Evolutionary conservation across 768 basidiomycete species (phyloP).

Genomic region (Leccinum variicolor): DNA sequence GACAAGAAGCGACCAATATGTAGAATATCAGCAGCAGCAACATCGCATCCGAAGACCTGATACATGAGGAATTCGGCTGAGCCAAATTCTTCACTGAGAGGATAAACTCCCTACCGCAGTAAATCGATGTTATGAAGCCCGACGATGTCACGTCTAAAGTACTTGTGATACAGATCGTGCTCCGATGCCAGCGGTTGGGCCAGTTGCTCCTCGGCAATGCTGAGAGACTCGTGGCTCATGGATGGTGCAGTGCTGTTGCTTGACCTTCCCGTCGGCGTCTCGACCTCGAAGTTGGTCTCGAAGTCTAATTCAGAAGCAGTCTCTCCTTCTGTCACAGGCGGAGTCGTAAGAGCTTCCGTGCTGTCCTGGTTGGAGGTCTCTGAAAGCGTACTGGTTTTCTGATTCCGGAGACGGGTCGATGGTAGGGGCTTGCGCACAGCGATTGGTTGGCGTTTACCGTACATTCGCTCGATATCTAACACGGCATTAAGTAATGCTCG

Average conservation of each 20-base stretch:
- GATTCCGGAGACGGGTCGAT: slow-evolving; percentile 18
- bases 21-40: slow-evolving; percentile 75
- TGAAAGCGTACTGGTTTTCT: slow-evolving; percentile 5
- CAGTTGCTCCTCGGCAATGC: background rate
- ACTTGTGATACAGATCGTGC: slow-evolving; percentile 87
- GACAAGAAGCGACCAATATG: slow-evolving; percentile 50
- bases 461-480: slow-evolving; percentile 88
- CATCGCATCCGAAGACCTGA: slow-evolving; percentile 82
- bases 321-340: slow-evolving; percentile 64
- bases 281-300: slow-evolving; percentile 59
- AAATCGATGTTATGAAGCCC: slow-evolving; percentile 80
- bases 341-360: slow-evolving; percentile 41
- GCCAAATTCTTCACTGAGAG: slow-evolving; percentile 2
- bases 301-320: slow-evolving; percentile 70
- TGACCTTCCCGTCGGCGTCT: slow-evolving; percentile 20
- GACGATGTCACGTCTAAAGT: slow-evolving; percentile 86
- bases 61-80: slow-evolving; percentile 20
- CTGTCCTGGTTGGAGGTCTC: slow-evolving; percentile 19
- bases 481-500: background rate
- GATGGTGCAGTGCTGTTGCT: background rate
- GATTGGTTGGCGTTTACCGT: slow-evolving; percentile 89
- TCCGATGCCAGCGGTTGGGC: slow-evolving; percentile 47
- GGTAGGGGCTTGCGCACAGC: slow-evolving; percentile 74
- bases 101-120: slow-evolving; percentile 57
- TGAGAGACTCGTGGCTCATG: slow-evolving; percentile 7